Conservation (phyloP, 2,329 filamentous ascomycete genomes). For the Nemania bipapillata region DNA sequence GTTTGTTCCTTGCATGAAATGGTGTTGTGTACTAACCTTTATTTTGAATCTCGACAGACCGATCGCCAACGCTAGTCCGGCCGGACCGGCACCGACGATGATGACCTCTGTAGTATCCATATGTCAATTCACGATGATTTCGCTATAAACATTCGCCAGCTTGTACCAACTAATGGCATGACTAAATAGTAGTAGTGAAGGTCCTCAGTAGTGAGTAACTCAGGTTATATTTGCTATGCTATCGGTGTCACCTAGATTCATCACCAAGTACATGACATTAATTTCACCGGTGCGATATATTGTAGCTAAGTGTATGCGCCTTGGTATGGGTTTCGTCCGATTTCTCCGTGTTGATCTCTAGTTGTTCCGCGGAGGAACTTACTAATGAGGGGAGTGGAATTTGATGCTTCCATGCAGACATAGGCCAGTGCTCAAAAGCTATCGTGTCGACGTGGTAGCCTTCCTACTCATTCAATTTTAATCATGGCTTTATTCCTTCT, state of each 20-base stretch:
- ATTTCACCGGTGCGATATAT: not conserved
- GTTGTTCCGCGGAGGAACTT: slow-evolving; percentile 44
- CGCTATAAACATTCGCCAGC: not conserved
- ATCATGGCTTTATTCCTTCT: slow-evolving; percentile 28
- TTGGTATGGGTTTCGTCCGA: not conserved
- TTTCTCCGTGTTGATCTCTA: slow-evolving; percentile 18
- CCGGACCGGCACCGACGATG: slow-evolving; percentile 45
- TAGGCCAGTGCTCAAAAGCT: slow-evolving; percentile 13
- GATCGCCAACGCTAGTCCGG: slow-evolving; percentile 43
- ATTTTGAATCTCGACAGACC: slow-evolving; percentile 42
- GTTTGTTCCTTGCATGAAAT: not conserved
- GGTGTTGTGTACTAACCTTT: slow-evolving; percentile 34
- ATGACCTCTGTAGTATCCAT: slow-evolving; percentile 46
- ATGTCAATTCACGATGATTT: not conserved
- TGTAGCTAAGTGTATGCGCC: not conserved
- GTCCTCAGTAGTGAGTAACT: not conserved
- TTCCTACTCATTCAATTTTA: not conserved
- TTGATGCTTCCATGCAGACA: slow-evolving; percentile 1
- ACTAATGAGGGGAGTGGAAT: not conserved
- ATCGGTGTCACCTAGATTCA: not conserved
- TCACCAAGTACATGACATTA: not conserved
- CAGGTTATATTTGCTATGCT: not conserved
- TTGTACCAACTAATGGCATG: not conserved
- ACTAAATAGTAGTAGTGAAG: not conserved
- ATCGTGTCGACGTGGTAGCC: not conserved